These are phyloP conservation scores for Cladophialophora carrionii DNA, from an alignment of 2,329 filamentous ascomycete genomes.

Conservation along the genomic window DNA sequence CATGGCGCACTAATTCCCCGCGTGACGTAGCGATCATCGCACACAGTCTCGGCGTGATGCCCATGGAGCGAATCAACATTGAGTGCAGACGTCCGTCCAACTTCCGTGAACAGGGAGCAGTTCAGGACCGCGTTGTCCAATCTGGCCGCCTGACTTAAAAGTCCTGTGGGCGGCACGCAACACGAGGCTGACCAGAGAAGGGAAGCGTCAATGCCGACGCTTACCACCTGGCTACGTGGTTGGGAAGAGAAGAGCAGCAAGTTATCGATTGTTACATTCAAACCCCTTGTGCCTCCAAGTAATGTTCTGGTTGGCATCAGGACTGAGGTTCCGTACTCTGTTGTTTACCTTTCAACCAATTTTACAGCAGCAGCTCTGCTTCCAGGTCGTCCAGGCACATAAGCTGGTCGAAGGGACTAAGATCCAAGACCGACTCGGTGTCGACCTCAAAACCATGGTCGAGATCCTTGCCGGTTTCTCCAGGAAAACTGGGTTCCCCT, in stretches of 20 bases:
- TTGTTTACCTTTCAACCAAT: not conserved
- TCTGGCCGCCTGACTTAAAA: not conserved
- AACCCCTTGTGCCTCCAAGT: not conserved
- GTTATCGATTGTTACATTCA: not conserved
- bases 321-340: not conserved
- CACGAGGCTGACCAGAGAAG: not conserved
- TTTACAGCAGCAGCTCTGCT: slow-evolving; percentile 5
- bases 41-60: not conserved
- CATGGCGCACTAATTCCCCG: not conserved
- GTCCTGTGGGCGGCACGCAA: not conserved
- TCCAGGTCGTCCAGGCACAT: slow-evolving; percentile 12
- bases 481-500: not conserved
- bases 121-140: not conserved
- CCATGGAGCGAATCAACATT: not conserved
- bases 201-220: not conserved
- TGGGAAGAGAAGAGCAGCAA: not conserved
- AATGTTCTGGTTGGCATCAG: not conserved
- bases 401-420: slow-evolving; percentile 15
- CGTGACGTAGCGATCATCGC: not conserved
- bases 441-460: not conserved
- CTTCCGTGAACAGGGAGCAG: not conserved
- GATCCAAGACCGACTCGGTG: not conserved
- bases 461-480: not conserved
- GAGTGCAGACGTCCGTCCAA: not conserved
- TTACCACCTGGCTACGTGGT: not conserved